These are phyloP conservation scores for Parasarocladium wereldwijsianum DNA, from an alignment of 2,329 filamentous ascomycete species.

Conservation along the genomic window DNA sequence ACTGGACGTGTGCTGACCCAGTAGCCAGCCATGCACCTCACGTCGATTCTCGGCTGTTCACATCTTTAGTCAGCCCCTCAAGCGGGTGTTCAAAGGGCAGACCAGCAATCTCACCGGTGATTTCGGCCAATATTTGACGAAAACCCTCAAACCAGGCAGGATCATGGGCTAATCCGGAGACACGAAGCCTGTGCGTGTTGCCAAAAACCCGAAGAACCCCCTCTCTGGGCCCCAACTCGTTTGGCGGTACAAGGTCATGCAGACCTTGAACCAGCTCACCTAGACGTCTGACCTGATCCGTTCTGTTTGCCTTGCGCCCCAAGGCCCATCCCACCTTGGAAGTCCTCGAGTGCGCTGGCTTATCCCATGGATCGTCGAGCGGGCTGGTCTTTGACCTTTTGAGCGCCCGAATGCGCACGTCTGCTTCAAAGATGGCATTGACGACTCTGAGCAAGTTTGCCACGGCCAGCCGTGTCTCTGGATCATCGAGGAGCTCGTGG, in stretches of 20 bases:
- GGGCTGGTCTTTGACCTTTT: background rate
- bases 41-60: slow-evolving; percentile 2
- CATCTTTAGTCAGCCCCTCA: too few species aligned
- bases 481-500: too few species aligned
- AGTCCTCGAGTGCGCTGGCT: slow-evolving; percentile 3
- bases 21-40: slow-evolving; percentile 9
- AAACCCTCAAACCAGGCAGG: too few species aligned
- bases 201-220: too few species aligned
- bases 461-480: background rate
- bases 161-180: too few species aligned
- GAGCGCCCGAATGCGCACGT: background rate
- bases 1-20: slow-evolving; percentile 5
- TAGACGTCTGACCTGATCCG: slow-evolving; percentile 6
- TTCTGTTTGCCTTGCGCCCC: slow-evolving; percentile 5
- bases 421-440: background rate
- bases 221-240: too few species aligned
- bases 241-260: slow-evolving; percentile 6
- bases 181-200: too few species aligned
- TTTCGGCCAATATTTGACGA: too few species aligned
- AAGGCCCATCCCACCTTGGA: slow-evolving; percentile 7
- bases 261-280: slow-evolving; percentile 5
- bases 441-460: background rate
- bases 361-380: too few species aligned
- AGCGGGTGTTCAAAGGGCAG: too few species aligned
- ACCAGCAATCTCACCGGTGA: too few species aligned